Evolutionary conservation across 495 filamentous ascomycete species (phyloP).

Genomic region (Tuber brumale): DNA sequence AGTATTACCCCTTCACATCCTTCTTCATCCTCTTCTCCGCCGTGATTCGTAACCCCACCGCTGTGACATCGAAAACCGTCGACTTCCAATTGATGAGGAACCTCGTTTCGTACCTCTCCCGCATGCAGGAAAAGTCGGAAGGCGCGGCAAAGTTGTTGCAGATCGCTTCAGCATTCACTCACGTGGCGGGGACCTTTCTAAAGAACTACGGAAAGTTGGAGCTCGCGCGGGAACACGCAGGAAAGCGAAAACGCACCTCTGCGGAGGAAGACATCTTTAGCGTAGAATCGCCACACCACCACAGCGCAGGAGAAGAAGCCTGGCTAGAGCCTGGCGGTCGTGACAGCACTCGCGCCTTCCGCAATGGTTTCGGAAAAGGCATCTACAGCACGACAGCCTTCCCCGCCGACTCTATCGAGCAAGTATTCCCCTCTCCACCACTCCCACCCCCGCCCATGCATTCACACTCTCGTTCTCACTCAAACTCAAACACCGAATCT

Average conservation of each 20-base stretch:
- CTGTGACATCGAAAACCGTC: slow-evolving; percentile 24
- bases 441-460: slow-evolving; percentile 4
- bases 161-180: slow-evolving; percentile 39
- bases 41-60: slow-evolving; percentile 47
- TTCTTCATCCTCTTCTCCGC: slow-evolving; percentile 48
- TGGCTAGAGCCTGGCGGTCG: slow-evolving; percentile 14
- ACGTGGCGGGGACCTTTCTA: slow-evolving; percentile 38
- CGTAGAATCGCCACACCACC: not conserved
- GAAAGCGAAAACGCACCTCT: slow-evolving; percentile 23
- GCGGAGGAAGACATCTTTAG: slow-evolving; percentile 8
- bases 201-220: slow-evolving; percentile 39
- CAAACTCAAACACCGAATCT: slow-evolving; percentile 15
- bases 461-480: not conserved
- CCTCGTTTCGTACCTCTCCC: slow-evolving; percentile 33
- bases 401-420: slow-evolving; percentile 16
- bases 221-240: slow-evolving; percentile 24
- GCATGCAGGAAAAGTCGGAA: slow-evolving; percentile 33
- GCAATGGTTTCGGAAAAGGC: slow-evolving; percentile 6
- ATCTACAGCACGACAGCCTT: slow-evolving; percentile 22
- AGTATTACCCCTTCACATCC: slow-evolving; percentile 40
- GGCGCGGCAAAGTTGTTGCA: slow-evolving; percentile 37
- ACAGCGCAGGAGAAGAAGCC: slow-evolving; percentile 3
- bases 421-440: slow-evolving; percentile 6
- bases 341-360: not conserved
- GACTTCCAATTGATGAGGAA: slow-evolving; percentile 37